Conservation (phyloP, 306 rosid species). For the Castanea sativa region DNA sequence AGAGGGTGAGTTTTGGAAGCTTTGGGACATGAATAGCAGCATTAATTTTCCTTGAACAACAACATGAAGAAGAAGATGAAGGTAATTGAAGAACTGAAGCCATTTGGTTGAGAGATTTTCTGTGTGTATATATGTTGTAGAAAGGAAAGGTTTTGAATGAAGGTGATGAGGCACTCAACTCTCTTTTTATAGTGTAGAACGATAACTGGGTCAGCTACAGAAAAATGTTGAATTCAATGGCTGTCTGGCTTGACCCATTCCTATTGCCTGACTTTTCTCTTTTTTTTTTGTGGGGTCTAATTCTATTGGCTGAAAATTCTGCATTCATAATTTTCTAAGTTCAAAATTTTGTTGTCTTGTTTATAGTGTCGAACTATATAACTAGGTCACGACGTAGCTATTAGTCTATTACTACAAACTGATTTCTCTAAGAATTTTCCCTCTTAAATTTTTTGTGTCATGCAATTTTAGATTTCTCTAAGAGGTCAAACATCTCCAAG, state of each 20-base stretch:
- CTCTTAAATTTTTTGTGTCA: too few species aligned
- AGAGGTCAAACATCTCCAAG: too few species aligned
- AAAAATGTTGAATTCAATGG: neutral
- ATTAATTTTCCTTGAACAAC: slow-evolving; percentile 29
- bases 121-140: too few species aligned
- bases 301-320: neutral
- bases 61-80: slow-evolving; percentile 24
- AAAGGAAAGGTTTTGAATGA: neutral
- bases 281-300: neutral
- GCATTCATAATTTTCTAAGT: neutral
- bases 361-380: too few species aligned
- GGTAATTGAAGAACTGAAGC: slow-evolving; percentile 35
- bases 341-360: too few species aligned
- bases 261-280: neutral
- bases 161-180: neutral
- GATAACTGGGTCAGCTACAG: slow-evolving; percentile 25
- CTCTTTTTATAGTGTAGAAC: slow-evolving; percentile 13
- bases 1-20: slow-evolving; percentile 23
- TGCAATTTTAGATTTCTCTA: too few species aligned
- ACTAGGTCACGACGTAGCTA: too few species aligned
- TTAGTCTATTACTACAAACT: too few species aligned
- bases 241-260: slow-evolving; percentile 6
- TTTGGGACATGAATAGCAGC: slow-evolving; percentile 55
- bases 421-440: too few species aligned
- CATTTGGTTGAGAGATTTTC: slow-evolving; percentile 35